A percentile compares a stretch with the other conserved stretches of the same genome.
phyloP scores from a whole-genome alignment of 2,329 filamentous ascomycete genomes.

The Zymoseptoria ardabiliae region DNA sequence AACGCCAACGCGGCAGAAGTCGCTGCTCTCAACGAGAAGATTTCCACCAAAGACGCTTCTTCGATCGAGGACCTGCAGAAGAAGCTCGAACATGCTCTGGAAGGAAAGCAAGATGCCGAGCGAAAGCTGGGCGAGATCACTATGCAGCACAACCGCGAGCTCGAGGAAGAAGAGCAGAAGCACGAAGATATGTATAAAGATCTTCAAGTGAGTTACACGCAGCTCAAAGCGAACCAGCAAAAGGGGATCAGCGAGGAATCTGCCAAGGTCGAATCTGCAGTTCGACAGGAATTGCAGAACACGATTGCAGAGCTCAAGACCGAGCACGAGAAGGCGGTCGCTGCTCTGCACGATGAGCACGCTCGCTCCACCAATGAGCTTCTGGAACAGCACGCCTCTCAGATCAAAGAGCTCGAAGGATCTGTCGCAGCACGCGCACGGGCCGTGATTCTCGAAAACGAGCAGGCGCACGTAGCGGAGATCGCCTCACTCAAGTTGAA shows the following conservation, averaged over 20 bases:
- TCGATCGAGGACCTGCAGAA: slow-evolving; percentile 3
- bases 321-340: slow-evolving; percentile 9
- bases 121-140: slow-evolving; percentile 12
- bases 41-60: not conserved
- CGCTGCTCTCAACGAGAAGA: slow-evolving; percentile 2
- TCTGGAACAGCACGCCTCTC: slow-evolving; percentile 8
- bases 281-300: slow-evolving; percentile 1
- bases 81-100: slow-evolving; percentile 4
- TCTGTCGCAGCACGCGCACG: slow-evolving; percentile 11
- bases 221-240: slow-evolving; percentile 14
- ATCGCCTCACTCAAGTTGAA: slow-evolving; percentile 5
- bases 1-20: slow-evolving; percentile 5
- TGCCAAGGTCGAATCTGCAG: not conserved
- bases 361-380: slow-evolving; percentile 11
- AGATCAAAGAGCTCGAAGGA: slow-evolving; percentile 14
- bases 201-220: slow-evolving; percentile 11
- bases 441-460: slow-evolving; percentile 2
- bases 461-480: slow-evolving; percentile 5
- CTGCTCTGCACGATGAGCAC: slow-evolving; percentile 9
- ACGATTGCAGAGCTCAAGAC: slow-evolving; percentile 7
- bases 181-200: slow-evolving; percentile 18
- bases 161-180: slow-evolving; percentile 18
- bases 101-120: slow-evolving; percentile 9
- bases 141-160: slow-evolving; percentile 19
- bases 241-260: not conserved